Percentiles rank a stretch among this genome's conserved stretches.
Conservation (phyloP, 805 yeast genomes). For the Ogataea methanolica region DNA sequence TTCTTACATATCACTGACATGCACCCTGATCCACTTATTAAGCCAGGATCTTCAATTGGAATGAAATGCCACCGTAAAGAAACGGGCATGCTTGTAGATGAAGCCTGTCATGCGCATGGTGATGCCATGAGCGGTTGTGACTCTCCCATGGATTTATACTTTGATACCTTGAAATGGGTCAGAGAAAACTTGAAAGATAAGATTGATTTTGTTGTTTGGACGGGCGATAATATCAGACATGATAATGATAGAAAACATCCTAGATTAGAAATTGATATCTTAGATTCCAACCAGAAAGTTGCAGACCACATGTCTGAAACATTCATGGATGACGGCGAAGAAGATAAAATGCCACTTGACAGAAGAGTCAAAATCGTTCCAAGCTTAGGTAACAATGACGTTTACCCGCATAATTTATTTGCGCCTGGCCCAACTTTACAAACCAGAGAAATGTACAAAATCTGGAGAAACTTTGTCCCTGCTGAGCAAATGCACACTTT, state of each 20-base stretch:
- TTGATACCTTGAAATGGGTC: constrained; percentile 65
- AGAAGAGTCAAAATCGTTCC: constrained; percentile 51
- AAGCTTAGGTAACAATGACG: constrained; percentile 81
- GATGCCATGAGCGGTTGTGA: constrained; percentile 78
- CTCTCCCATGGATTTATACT: constrained; percentile 57
- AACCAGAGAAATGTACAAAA: constrained; percentile 67
- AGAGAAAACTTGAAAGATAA: constrained; percentile 60
- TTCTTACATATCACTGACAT: constrained; percentile 84
- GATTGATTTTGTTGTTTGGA: constrained; percentile 84
- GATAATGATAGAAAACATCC: constrained; percentile 75
- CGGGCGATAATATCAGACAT: constrained; percentile 85
- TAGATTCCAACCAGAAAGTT: constrained; percentile 60
- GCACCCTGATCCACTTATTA: constrained; percentile 74
- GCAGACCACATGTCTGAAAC: constrained; percentile 46
- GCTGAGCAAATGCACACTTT: constrained; percentile 72
- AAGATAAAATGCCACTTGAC: constrained; percentile 20
- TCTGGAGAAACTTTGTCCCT: constrained; percentile 74
- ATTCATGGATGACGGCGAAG: constrained; percentile 46
- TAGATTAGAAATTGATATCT: constrained; percentile 66
- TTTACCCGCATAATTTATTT: constrained; percentile 81
- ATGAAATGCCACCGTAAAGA: constrained; percentile 49
- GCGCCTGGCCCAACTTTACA: constrained; percentile 87
- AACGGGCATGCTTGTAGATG: constrained; percentile 34
- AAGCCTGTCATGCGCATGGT: constrained; percentile 62
- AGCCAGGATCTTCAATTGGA: constrained; percentile 44